These are phyloP conservation scores for Botrytis pseudocinerea DNA, from an alignment of 2,329 filamentous ascomycete species.

Conservation along the genomic window DNA sequence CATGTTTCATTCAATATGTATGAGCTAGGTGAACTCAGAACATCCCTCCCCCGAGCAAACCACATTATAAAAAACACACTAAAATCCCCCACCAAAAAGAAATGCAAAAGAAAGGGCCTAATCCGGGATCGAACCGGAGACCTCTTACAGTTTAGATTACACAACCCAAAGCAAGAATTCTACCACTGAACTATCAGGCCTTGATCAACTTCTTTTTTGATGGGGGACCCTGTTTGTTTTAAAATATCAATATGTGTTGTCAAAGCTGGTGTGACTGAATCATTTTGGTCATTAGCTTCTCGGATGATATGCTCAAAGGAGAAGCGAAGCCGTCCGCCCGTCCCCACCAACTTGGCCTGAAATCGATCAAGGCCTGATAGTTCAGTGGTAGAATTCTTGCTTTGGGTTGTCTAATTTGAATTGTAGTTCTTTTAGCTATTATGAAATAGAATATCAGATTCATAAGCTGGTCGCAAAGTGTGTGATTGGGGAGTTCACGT, in stretches of 20 bases:
- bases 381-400: conserved; percentile 20
- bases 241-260: no score
- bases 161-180: conserved; percentile 12
- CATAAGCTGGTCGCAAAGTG: not conserved
- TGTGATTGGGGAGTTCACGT: not conserved
- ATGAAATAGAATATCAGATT: not conserved
- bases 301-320: no score
- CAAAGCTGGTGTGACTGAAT: no score
- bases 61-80: not conserved
- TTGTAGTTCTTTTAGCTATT: not conserved
- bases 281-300: no score
- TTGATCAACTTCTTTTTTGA: not conserved
- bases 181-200: conserved; percentile 20
- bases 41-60: no score
- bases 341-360: no score
- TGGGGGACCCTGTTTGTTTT: fast-evolving
- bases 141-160: not conserved
- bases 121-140: conserved; percentile 19
- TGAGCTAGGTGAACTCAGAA: no score
- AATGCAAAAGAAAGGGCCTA: not conserved
- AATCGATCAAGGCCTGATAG: not conserved
- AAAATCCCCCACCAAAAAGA: not conserved
- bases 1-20: no score
- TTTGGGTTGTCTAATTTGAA: not conserved
- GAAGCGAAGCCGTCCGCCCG: no score